These are phyloP conservation scores for Platanus orientalis DNA, from an alignment of 164 flowering plant species.

Conservation along the genomic window DNA sequence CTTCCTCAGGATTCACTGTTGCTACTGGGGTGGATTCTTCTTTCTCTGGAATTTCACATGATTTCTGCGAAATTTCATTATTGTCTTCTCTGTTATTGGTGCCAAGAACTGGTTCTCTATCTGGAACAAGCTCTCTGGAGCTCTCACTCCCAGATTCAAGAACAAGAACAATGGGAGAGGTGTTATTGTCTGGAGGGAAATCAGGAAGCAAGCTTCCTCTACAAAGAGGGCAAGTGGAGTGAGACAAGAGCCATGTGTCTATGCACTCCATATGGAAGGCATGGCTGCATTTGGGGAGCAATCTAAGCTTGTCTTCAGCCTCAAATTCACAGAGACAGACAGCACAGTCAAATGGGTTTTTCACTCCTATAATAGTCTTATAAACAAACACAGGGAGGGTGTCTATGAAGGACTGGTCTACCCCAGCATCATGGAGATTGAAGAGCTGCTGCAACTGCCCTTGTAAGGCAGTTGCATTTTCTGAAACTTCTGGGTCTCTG, in stretches of 20 bases:
- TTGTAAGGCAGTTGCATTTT: conserved; percentile 69
- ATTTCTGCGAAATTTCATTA: conserved; percentile 23
- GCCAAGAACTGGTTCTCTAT: conserved; percentile 27
- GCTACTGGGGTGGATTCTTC: conserved; percentile 22
- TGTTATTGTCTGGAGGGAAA: conserved; percentile 31
- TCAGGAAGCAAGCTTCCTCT: conserved; percentile 69
- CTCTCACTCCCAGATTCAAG: conserved; percentile 84
- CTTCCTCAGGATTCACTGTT: conserved; percentile 30
- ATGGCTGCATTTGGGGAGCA: conserved; percentile 92
- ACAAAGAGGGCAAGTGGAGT: conserved; percentile 96
- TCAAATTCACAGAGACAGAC: conserved; percentile 96
- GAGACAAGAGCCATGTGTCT: conserved; percentile 95
- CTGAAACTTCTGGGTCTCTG: conserved; percentile 54
- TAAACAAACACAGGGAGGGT: conserved; percentile 81
- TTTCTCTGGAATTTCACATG: conserved; percentile 26
- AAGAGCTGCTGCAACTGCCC: conserved; percentile 92
- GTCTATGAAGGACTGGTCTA: conserved; percentile 89
- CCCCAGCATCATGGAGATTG: conserved; percentile 89
- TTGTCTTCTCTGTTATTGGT: conserved; percentile 29
- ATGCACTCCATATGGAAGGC: conserved; percentile 95
- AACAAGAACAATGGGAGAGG: conserved; percentile 63
- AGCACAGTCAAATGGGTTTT: conserved; percentile 92
- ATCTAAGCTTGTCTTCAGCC: conserved; percentile 73
- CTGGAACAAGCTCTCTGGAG: conserved; percentile 54
- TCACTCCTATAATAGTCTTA: conserved; percentile 73